Evolutionary conservation across 2,329 filamentous ascomycete genomes (phyloP).

Genomic region (Fonsecaea monophora): DNA sequence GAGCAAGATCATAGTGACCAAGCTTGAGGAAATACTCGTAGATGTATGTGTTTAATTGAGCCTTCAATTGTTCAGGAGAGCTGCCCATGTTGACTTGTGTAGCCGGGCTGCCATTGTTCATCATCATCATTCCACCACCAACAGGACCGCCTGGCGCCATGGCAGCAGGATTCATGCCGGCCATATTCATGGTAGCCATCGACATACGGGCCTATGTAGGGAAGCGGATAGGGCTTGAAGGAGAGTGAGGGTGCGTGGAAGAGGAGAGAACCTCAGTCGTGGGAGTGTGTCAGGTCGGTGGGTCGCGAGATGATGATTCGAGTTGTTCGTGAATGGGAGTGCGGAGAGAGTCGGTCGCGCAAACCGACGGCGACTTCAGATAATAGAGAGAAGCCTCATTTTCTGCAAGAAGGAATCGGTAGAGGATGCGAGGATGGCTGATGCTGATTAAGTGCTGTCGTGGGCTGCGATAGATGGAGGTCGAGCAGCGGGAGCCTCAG

Average conservation of each 20-base stretch:
- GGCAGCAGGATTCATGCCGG: conserved; percentile 60
- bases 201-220: background rate
- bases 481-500: conserved; percentile 23
- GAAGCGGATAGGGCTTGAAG: conserved; percentile 5
- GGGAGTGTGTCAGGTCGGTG: conserved; percentile 29
- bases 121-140: conserved; percentile 60
- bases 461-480: conserved; percentile 18
- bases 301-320: conserved; percentile 23
- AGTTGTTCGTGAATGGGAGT: conserved; percentile 24
- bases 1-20: conserved; percentile 82
- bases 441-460: conserved; percentile 4
- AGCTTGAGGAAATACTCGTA: conserved; percentile 82
- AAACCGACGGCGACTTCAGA: conserved; percentile 39
- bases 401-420: conserved; percentile 22
- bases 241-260: conserved; percentile 12
- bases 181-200: conserved; percentile 59
- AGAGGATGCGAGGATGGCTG: background rate
- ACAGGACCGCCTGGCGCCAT: conserved; percentile 58
- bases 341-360: conserved; percentile 38
- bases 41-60: conserved; percentile 68
- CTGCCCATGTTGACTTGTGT: conserved; percentile 50
- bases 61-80: conserved; percentile 45
- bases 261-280: conserved; percentile 18
- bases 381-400: conserved; percentile 30
- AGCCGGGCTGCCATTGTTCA: conserved; percentile 56